Conservation (phyloP, 257 asterid genomes). For the Scutellaria galericulata region DNA sequence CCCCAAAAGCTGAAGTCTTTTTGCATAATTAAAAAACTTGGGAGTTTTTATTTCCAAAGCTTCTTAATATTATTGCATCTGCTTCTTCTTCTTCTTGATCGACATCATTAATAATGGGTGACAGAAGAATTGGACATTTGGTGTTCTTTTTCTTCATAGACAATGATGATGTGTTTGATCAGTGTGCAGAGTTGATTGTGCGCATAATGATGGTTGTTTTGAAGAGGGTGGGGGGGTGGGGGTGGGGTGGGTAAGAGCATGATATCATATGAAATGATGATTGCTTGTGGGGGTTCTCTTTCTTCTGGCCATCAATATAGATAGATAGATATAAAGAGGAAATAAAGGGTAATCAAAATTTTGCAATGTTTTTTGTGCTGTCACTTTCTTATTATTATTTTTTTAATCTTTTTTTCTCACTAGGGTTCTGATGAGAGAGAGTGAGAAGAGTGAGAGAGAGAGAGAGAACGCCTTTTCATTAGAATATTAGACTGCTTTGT, state of each 20-base stretch:
- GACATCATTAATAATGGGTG: slow-evolving; percentile 24
- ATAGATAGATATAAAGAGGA: neutral
- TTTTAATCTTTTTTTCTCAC: neutral
- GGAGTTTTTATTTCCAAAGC: slow-evolving; percentile 1
- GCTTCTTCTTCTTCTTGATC: slow-evolving; percentile 10
- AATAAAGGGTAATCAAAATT: neutral
- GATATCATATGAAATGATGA: slow-evolving; percentile 40
- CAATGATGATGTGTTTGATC: slow-evolving; percentile 43
- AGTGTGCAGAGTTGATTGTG: slow-evolving; percentile 23
- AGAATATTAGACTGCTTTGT: slow-evolving; percentile 34
- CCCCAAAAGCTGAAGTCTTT: slow-evolving; percentile 37
- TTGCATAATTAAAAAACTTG: neutral
- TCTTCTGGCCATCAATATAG: too few species aligned
- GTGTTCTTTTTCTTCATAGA: slow-evolving; percentile 30
- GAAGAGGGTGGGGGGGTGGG: slow-evolving; percentile 23
- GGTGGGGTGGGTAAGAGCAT: slow-evolving; percentile 30
- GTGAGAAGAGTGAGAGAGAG: neutral
- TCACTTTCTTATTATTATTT: slow-evolving; percentile 32
- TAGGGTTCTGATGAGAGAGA: neutral
- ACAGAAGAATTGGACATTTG: slow-evolving; percentile 27
- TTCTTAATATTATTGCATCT: neutral
- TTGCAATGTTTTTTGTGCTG: slow-evolving; percentile 46
- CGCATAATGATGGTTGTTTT: slow-evolving; percentile 46
- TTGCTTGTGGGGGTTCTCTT: slow-evolving; percentile 38
- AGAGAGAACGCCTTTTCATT: slow-evolving; percentile 37